Evolutionary conservation across 1,284 basidiomycete species (phyloP), one percentile per base, ranked within the genome.

Genomic region (Trametes hirsuta): DNA sequence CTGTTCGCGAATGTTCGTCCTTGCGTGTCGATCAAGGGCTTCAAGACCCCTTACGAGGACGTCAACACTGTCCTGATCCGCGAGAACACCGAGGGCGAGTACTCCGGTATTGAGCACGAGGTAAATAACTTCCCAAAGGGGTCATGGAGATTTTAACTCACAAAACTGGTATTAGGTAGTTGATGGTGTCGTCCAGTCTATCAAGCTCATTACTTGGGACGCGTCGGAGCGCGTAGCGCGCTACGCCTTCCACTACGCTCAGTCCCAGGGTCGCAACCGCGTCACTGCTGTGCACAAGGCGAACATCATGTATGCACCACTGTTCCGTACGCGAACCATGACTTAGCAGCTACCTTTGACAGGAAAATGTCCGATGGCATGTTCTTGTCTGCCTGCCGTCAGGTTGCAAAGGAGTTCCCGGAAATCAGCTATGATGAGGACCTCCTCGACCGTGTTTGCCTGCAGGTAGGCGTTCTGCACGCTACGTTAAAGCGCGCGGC

Each of bases 361-460:
- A 93, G 91, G 94, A 98, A 98, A 88, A 95, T 98, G 93, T 98
- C 96, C 24, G 97, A 99, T 76, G 97, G 97, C 69, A 98, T 99
- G 95, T 99, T 99, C 85, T 82, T 99, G 75, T 93, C 93, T 57
- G 97, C 97, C 45, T 99, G 97, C 79, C 92, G 97, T 66, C 91
- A 95, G 72, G 94, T 99, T 41, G 92, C 97, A 34, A 95, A 97
- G 77, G 95, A 96, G 65, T 99, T 92, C 85, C 97, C 97, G 40
- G 87, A 92, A 64, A 89, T 99, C 71, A 79, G 81, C 41, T 99
- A 99, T 77, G 96, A 98, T 75, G 97, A 99, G 78, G 97, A 99
- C 77, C 84, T 99, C 49, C 84, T 99, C 65, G 97, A 99, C 79
- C 91, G 97, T 69, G 96, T 93, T 67, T 99, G 97, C 81, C 84